These are phyloP conservation scores for Flaveria linearis DNA, from an alignment of 129 eudicot species.

Conservation along the genomic window DNA sequence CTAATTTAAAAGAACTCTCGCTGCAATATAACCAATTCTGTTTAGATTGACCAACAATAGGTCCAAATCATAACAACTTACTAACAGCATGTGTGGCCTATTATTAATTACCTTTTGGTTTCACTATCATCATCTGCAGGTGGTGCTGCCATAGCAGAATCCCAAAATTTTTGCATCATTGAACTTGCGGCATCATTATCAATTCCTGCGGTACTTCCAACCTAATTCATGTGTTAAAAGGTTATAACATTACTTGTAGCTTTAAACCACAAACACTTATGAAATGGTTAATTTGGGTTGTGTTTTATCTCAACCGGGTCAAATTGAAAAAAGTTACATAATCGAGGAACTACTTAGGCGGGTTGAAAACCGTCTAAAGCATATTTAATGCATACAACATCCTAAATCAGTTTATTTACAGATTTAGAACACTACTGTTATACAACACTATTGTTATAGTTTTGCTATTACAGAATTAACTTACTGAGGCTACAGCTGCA, in stretches of 20 bases:
- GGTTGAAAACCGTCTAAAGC: background rate
- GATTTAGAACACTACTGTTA: background rate
- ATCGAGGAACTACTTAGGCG: background rate
- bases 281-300: background rate
- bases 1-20: constrained; percentile 69
- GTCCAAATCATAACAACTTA: background rate
- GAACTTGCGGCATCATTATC: constrained; percentile 70
- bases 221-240: constrained; percentile 39
- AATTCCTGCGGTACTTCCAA: constrained; percentile 74
- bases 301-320: background rate
- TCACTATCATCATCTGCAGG: constrained; percentile 83
- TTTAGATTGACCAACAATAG: constrained; percentile 18
- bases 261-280: background rate
- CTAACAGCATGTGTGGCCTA: constrained; percentile 1
- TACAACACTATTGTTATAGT: too few species aligned
- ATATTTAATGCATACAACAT: background rate
- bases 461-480: constrained; percentile 27
- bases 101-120: constrained; percentile 56
- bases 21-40: constrained; percentile 41
- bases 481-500: constrained; percentile 95
- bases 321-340: background rate
- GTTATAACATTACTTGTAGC: background rate
- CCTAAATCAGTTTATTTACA: background rate
- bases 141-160: constrained; percentile 81
- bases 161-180: constrained; percentile 97